phyloP scores from a whole-genome alignment of 768 basidiomycete species.

The Suillus placidus region DNA sequence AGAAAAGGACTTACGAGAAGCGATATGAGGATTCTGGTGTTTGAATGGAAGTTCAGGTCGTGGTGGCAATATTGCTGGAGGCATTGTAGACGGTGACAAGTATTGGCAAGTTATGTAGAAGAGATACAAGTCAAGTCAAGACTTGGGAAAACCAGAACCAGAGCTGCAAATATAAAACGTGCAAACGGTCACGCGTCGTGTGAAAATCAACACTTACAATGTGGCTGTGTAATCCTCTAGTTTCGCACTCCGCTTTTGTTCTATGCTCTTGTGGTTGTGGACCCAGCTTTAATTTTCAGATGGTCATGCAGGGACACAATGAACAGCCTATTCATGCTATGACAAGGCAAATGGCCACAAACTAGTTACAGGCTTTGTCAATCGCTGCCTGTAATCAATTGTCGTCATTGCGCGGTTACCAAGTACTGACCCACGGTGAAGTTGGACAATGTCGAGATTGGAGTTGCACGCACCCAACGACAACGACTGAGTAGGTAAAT shows the following conservation, averaged over 20 bases:
- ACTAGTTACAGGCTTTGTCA: not conserved
- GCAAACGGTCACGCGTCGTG: conserved; percentile 27
- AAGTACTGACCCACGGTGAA: not conserved
- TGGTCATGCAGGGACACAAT: not conserved
- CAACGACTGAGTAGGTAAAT: not conserved
- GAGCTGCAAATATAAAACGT: conserved; percentile 20
- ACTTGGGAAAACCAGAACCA: conserved; percentile 11
- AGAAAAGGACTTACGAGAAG: conserved; percentile 39
- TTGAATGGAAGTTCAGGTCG: conserved; percentile 56
- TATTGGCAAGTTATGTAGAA: conserved; percentile 7
- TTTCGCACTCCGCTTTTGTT: conserved; percentile 32
- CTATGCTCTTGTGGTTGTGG: conserved; percentile 1
- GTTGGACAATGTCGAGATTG: not conserved
- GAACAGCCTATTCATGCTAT: not conserved
- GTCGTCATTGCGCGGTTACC: not conserved
- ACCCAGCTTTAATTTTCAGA: not conserved
- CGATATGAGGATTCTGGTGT: conserved; percentile 54
- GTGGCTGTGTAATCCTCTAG: conserved; percentile 15
- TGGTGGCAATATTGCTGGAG: conserved; percentile 33
- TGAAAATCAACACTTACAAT: conserved; percentile 32
- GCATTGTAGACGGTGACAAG: not conserved
- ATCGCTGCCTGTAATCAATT: not conserved
- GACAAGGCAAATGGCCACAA: not conserved
- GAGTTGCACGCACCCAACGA: not conserved
- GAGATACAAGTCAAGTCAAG: conserved; percentile 9